Evolutionary conservation across 306 rosid genomes (phyloP), one percentile per base, ranked within the genome.

Genomic region (Inga leiocalycina): DNA sequence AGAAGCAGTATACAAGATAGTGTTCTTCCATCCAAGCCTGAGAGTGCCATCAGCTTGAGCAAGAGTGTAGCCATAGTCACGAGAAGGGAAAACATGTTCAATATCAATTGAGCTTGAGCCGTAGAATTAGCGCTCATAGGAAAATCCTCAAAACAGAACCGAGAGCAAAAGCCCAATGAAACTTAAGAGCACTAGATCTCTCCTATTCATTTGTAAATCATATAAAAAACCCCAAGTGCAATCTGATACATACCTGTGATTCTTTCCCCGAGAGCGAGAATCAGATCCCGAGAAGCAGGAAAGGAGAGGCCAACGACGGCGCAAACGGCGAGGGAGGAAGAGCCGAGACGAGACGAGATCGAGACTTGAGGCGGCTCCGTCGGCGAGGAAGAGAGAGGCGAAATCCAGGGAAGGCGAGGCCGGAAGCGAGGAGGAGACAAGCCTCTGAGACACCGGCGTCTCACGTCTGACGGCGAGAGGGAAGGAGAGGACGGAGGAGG

Each of bases 1-100:
- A 82, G 99, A 95, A 87, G 95, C 96, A 46, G 95, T 90, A 67
- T 95, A 95, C 86, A 95, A 86, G 74, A 94, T 79, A 14, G 98
- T 95, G 34, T 87, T 92, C 75, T 92, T 95, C 99, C 99, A 91
- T 16, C 98, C 94, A 83, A 95, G 91, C 72, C 88, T 92, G 16
- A 95, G 86, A 0, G 89, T 85, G 71, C 98, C 98, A 71, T 95
- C 94, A 68, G 93, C 90, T 45, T 95, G 92, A 2, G 89, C 91
- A 78, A 95, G 89, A 64, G 84, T 93, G 78, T 92, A 93, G 0
- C 94, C 98, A 76, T 84, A 83, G 0, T 93, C 98, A 74, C 80
- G 85, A 39, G 43, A 15, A 9, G 91, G 54, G 91, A 86, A 44
- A 85, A 92, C 96, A 89, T 93, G 83, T 91, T 95, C 82, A 95